These are phyloP conservation scores for Alternaria viburni DNA, from an alignment of 2,329 filamentous ascomycete species.

Conservation along the genomic window DNA sequence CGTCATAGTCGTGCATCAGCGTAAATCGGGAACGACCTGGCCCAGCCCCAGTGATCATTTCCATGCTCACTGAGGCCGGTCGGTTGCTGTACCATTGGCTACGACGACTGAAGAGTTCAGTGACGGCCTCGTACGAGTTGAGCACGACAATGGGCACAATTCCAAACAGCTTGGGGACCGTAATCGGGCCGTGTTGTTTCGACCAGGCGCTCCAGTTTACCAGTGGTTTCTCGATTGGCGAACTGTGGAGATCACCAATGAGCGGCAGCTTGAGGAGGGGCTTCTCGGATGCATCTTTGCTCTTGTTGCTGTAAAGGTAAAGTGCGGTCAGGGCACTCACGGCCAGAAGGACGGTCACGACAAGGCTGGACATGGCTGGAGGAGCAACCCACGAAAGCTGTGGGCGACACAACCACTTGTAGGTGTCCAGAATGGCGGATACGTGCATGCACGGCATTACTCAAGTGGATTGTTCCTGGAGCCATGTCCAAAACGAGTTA, in stretches of 20 bases:
- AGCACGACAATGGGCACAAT: constrained; percentile 16
- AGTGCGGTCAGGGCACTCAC: constrained; percentile 4
- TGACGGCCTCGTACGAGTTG: constrained; percentile 15
- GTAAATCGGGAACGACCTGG: constrained; percentile 15
- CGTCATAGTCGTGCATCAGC: constrained; percentile 18
- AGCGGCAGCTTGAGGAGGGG: constrained; percentile 13
- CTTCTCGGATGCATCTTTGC: neutral
- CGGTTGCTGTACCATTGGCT: constrained; percentile 17
- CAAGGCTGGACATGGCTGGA: constrained; percentile 6
- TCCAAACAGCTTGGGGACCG: constrained; percentile 8
- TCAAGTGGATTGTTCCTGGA: neutral
- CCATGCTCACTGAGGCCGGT: constrained; percentile 16
- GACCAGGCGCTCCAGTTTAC: constrained; percentile 15
- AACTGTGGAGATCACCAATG: constrained; percentile 14
- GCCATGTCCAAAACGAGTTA: neutral
- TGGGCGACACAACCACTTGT: neutral
- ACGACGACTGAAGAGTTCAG: constrained; percentile 16
- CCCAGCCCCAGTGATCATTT: constrained; percentile 14
- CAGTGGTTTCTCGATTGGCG: constrained; percentile 10
- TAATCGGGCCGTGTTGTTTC: constrained; percentile 10
- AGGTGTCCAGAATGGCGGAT: neutral
- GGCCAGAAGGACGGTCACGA: neutral
- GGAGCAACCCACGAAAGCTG: neutral
- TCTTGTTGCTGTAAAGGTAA: constrained; percentile 1
- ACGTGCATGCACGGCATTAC: constrained; percentile 1